phyloP scores from a whole-genome alignment of 129 eudicot genomes.

The Escallonia herrerae region DNA sequence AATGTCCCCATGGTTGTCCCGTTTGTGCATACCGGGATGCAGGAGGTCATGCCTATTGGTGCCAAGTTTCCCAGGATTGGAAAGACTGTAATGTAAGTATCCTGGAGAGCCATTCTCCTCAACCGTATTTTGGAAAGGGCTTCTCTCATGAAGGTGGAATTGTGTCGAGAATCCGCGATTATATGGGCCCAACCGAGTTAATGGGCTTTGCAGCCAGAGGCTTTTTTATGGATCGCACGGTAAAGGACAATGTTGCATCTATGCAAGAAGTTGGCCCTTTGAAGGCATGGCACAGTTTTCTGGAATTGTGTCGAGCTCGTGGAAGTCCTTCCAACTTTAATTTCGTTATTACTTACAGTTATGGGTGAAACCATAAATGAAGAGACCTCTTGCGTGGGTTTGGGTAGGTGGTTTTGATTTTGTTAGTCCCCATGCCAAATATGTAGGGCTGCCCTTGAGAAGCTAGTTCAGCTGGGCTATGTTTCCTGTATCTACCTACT shows the following conservation, averaged over 20 bases:
- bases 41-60: conserved; percentile 83
- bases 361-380: not conserved
- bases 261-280: conserved; percentile 28
- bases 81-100: conserved; percentile 39
- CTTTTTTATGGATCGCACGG: conserved; percentile 25
- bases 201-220: conserved; percentile 71
- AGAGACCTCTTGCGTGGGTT: too few species aligned
- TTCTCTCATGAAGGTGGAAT: conserved; percentile 35
- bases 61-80: conserved; percentile 75
- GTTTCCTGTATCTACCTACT: too few species aligned
- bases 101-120: conserved; percentile 8
- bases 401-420: too few species aligned
- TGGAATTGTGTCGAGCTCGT: conserved; percentile 30
- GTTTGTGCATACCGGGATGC: conserved; percentile 88
- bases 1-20: conserved; percentile 64
- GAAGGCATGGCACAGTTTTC: conserved; percentile 43
- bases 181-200: conserved; percentile 43
- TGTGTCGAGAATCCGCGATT: conserved; percentile 41
- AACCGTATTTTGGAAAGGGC: conserved; percentile 18
- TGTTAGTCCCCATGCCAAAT: too few species aligned
- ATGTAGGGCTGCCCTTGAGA: too few species aligned
- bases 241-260: conserved; percentile 12
- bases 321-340: conserved; percentile 14
- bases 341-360: not conserved
- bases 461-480: too few species aligned